Percentiles rank a stretch among this genome's conserved stretches.
phyloP scores from a whole-genome alignment of 2,329 filamentous ascomycete genomes.

The Curvularia lunata region DNA sequence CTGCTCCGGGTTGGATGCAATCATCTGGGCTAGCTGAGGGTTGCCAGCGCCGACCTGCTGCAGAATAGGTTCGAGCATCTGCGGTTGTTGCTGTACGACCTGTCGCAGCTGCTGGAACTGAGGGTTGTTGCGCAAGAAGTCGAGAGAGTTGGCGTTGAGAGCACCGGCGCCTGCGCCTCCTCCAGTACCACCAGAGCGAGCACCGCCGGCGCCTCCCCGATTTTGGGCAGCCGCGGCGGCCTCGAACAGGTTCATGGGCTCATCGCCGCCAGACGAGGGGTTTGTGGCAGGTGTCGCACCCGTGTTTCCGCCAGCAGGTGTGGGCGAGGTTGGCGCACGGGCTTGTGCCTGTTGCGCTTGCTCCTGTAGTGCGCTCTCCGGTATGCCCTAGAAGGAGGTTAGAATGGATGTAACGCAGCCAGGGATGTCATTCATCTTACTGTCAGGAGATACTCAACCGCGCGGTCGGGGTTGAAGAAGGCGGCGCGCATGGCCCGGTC shows the following conservation, averaged over 20 bases:
- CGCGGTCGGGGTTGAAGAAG: slow-evolving; percentile 95
- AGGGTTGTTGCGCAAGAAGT: slow-evolving; percentile 92
- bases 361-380: slow-evolving; percentile 78
- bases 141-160: slow-evolving; percentile 75
- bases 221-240: slow-evolving; percentile 75
- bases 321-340: slow-evolving; percentile 49
- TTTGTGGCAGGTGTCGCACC: slow-evolving; percentile 53
- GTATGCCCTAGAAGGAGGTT: slow-evolving; percentile 73
- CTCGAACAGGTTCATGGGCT: slow-evolving; percentile 87
- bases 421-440: slow-evolving; percentile 59
- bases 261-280: slow-evolving; percentile 59
- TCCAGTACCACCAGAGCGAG: slow-evolving; percentile 56
- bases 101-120: slow-evolving; percentile 98
- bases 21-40: slow-evolving; percentile 90
- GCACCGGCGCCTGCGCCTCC: slow-evolving; percentile 59
- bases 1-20: slow-evolving; percentile 88
- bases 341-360: slow-evolving; percentile 53
- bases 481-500: slow-evolving; percentile 94
- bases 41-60: slow-evolving; percentile 96
- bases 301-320: slow-evolving; percentile 44
- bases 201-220: slow-evolving; percentile 52
- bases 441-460: slow-evolving; percentile 91
- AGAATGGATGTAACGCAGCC: slow-evolving; percentile 23
- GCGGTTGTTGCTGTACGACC: slow-evolving; percentile 94
- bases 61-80: slow-evolving; percentile 97